These are phyloP conservation scores for Penicillium sp. DNA, from an alignment of 2,329 filamentous ascomycete genomes.

Conservation along the genomic window DNA sequence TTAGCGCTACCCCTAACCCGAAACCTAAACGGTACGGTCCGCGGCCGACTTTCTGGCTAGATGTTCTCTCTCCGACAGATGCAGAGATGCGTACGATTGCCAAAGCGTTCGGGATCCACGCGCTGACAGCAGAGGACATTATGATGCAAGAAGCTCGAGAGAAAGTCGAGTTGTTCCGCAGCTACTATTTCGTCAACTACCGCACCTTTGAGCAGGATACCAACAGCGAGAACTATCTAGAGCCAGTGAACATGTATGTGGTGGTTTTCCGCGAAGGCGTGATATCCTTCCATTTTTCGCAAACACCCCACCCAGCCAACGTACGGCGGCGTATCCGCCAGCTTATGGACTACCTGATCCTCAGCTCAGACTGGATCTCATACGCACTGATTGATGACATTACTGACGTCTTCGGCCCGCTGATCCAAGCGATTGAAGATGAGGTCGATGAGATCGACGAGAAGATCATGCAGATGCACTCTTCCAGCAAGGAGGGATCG, in stretches of 20 bases:
- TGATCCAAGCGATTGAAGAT: constrained; percentile 90
- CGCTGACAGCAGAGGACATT: constrained; percentile 92
- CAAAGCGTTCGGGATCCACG: constrained; percentile 93
- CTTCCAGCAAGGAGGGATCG: constrained; percentile 42
- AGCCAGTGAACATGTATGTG: constrained; percentile 96
- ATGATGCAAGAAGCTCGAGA: constrained; percentile 96
- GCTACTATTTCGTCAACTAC: constrained; percentile 99
- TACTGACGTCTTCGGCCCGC: constrained; percentile 88
- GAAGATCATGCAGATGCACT: constrained; percentile 78
- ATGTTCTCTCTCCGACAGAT: constrained; percentile 86
- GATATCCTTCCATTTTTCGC: constrained; percentile 94
- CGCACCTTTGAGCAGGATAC: constrained; percentile 95
- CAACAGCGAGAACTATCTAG: constrained; percentile 82
- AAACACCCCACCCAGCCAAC: constrained; percentile 93
- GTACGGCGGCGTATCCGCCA: constrained; percentile 91
- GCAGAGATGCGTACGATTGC: constrained; percentile 92
- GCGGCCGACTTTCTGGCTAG: constrained; percentile 93
- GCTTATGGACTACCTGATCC: constrained; percentile 85
- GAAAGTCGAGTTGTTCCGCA: constrained; percentile 94
- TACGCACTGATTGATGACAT: constrained; percentile 98
- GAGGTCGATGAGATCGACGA: constrained; percentile 98
- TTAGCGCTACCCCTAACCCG: constrained; percentile 22
- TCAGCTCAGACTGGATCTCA: constrained; percentile 96
- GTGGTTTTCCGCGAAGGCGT: constrained; percentile 95
- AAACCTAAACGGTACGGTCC: constrained; percentile 65